phyloP scores from a whole-genome alignment of 108 stramenopile genomes.

The Nitzschia sp. region DNA sequence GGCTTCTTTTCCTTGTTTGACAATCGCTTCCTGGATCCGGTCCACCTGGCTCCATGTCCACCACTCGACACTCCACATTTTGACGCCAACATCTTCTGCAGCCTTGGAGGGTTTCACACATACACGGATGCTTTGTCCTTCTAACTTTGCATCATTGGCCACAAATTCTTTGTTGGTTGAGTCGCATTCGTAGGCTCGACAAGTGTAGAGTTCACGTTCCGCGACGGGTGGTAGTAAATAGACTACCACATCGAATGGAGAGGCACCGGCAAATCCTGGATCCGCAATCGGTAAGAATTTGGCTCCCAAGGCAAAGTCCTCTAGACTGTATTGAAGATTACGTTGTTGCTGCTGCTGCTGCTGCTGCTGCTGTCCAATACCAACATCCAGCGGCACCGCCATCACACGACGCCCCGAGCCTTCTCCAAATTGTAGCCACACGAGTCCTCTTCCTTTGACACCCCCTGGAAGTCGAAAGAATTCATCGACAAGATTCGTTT shows the following conservation, averaged over 20 bases:
- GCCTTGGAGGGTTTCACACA: slow-evolving; percentile 3
- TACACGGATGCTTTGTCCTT: neutral
- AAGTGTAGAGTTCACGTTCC: neutral
- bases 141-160: neutral
- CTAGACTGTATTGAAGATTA: slow-evolving; percentile 1
- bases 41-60: slow-evolving; percentile 5
- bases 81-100: neutral
- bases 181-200: slow-evolving; percentile 17
- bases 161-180: neutral
- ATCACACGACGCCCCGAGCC: neutral
- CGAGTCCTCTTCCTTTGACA: neutral
- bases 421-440: slow-evolving; percentile 8
- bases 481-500: neutral
- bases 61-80: slow-evolving; percentile 9
- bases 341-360: neutral
- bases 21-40: slow-evolving; percentile 2
- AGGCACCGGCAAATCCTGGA: slow-evolving; percentile 13
- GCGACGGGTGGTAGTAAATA: neutral
- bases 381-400: neutral
- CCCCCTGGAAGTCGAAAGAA: neutral
- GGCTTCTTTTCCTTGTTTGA: slow-evolving; percentile 3
- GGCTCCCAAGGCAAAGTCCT: slow-evolving; percentile 1
- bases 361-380: no score
- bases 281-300: neutral
- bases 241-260: slow-evolving; percentile 6